These are phyloP conservation scores for Leccinum subfulvum DNA, from an alignment of 1,284 basidiomycete genomes.

Conservation along the genomic window DNA sequence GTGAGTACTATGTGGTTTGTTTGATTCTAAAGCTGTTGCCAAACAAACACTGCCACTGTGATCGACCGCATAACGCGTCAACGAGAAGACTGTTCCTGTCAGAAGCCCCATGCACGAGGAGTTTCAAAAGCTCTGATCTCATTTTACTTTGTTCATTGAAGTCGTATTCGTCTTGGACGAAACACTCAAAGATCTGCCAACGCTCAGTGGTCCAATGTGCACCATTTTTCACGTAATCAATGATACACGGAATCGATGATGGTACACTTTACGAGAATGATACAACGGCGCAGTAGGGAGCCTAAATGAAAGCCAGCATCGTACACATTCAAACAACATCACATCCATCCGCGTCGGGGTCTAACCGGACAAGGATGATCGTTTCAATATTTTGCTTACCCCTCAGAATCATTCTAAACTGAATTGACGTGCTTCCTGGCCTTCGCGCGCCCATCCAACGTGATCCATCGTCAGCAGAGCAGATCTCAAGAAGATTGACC, in stretches of 20 bases:
- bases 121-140: neutral
- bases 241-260: neutral
- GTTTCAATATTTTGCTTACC: neutral
- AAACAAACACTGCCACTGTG: slow-evolving; percentile 14
- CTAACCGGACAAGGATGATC: neutral
- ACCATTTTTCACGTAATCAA: too few species aligned
- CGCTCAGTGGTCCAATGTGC: too few species aligned
- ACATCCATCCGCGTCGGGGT: too few species aligned
- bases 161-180: too few species aligned
- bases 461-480: slow-evolving; percentile 29
- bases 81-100: neutral
- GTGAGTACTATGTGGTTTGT: too few species aligned
- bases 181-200: too few species aligned
- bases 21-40: slow-evolving; percentile 23
- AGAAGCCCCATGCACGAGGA: neutral
- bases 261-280: neutral
- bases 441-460: slow-evolving; percentile 37
- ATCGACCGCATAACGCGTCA: neutral
- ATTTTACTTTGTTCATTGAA: neutral
- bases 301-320: neutral
- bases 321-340: neutral
- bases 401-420: neutral
- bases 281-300: neutral
- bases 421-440: slow-evolving; percentile 11
- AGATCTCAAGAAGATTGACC: slow-evolving; percentile 32